Evolutionary conservation across 305 asterid genomes (phyloP), one percentile per base, ranked within the genome.

Genomic region (Withania somnifera): DNA sequence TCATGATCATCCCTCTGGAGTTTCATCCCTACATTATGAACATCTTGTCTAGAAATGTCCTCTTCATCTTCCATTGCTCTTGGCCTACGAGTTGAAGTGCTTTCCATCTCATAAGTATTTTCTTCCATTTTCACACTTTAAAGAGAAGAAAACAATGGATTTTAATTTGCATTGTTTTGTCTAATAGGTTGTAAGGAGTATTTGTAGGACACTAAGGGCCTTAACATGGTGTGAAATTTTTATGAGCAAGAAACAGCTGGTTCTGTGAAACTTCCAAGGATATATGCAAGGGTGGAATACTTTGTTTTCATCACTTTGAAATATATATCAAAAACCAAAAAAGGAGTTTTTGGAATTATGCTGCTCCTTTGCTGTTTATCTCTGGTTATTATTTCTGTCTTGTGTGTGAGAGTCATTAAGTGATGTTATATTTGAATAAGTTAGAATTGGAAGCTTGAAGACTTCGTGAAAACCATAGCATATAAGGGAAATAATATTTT

Each of bases 31-130:
- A 89, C 87, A 50, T 82, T 86, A 51, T 84, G 86, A 6, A 77
- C 85, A 84, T 90, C 94, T 34, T 89, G 89, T 0, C 87, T 85
- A 10, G 71, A 81, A 81, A 77, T 81, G n/a, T 84, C 90, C 11
- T 86, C 87, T 8, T 78, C 86, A 66, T 82, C 85, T 69, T 85
- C 87, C 54, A 66, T 26, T 10, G 85, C 1, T 54, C 71, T 83
- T 82, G 67, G 83, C 6, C 88, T 78, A 83, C 81, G 82, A 78
- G 36, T 30, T 36, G 66, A 60, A 11, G 69, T 4, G 38, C 3
- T 78, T 78, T 78, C 82, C 52, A 6, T 56, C 56, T 78, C 82
- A 56, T 71, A 45, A 14, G 38, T 71, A 45, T 22, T 24, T 45
- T 71, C 79, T 71, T 71, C 40, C 79, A 71, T 71, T 45, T 71